Base-by-base conservation (phyloP, 306 rosid species). In the Fragaria vesca region DNA sequence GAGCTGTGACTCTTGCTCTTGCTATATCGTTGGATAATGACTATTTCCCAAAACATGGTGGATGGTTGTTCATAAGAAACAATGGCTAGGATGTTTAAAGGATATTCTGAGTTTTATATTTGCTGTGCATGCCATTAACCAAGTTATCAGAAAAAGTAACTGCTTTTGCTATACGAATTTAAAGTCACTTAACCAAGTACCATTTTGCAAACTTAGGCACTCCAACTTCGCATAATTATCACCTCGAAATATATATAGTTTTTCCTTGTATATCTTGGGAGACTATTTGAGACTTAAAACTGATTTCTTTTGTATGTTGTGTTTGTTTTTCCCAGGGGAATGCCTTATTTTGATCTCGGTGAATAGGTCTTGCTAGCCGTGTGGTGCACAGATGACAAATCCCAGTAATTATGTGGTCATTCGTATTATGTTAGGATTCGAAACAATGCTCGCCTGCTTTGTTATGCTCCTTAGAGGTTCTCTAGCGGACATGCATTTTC, bases 1-100 rank as follows among this genome's bases (percentile, higher is more conserved):
- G 98, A 88, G 97, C 98, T 46, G 97, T 92, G 60, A 80, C 97
- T n/a, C 79, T 95, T 76, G 98, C 98, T 72, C 97, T 95, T 87
- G 42, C 42, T 38, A 38, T 48, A 87, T 95, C 98, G n/a, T 84
- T 95, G 82, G 98, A 95, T 79, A 95, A 95, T 72, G 98, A 95
- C 83, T 95, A 92, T 85, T 95, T 95, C 84, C 92, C 98, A 69
- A 87, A 97, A 81, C 97, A 91, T 43, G 97, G 97, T 62, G 93
- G 97, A 90, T 92, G 92, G 98, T 95, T 5, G 34, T 66, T 32
- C 11, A 34, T 47, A 61, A 16, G 66, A 50, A 66, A 60, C 3
- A 34, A 57, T 42, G 50, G 65, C 65, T 36, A 69, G 46, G 9
- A 70, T 76, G 52, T 32, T 57, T 38, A 68, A 15, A 5, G 69